These are phyloP conservation scores for Colletotrichum lindemuthianum DNA, from an alignment of 2,329 filamentous ascomycete genomes.

Conservation along the genomic window DNA sequence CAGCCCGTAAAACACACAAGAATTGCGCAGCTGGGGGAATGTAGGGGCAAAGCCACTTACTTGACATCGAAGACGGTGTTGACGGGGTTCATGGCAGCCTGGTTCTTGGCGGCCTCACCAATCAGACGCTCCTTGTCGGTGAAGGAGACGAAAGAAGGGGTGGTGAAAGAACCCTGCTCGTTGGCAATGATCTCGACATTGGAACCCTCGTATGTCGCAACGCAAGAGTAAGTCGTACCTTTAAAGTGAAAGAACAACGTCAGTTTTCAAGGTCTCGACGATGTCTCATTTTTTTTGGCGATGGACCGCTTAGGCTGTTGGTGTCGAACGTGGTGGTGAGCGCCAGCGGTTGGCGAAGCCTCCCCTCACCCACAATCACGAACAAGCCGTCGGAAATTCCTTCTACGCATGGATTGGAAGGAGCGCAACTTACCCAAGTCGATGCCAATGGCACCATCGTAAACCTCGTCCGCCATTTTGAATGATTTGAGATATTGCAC, in stretches of 20 bases:
- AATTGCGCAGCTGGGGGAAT: background rate
- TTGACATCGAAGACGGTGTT: slow-evolving; percentile 99
- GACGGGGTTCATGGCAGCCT: slow-evolving; percentile 98
- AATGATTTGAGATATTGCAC: slow-evolving; percentile 37
- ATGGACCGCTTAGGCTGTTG: no score
- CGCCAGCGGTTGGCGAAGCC: no score
- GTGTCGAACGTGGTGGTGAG: slow-evolving; percentile 14
- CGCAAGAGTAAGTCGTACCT: slow-evolving; percentile 99
- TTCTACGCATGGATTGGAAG: background rate
- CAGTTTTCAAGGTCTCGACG: slow-evolving; percentile 31
- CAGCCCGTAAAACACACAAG: slow-evolving; percentile 1
- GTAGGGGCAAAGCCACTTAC: slow-evolving; percentile 62
- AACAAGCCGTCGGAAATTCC: no score
- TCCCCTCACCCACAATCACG: no score
- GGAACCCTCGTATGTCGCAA: slow-evolving; percentile 98
- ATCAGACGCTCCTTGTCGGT: slow-evolving; percentile 98
- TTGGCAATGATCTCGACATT: slow-evolving; percentile 99
- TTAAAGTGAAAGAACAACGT: slow-evolving; percentile 37
- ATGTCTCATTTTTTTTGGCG: no score
- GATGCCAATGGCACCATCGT: slow-evolving; percentile 99
- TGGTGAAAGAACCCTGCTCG: slow-evolving; percentile 99
- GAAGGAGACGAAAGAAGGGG: slow-evolving; percentile 99
- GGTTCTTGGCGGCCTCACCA: slow-evolving; percentile 99
- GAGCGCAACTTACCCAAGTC: slow-evolving; percentile 82
- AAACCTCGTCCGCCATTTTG: slow-evolving; percentile 96